Conservation (phyloP, 1,284 basidiomycete species). For the Inonotus hispidus region DNA sequence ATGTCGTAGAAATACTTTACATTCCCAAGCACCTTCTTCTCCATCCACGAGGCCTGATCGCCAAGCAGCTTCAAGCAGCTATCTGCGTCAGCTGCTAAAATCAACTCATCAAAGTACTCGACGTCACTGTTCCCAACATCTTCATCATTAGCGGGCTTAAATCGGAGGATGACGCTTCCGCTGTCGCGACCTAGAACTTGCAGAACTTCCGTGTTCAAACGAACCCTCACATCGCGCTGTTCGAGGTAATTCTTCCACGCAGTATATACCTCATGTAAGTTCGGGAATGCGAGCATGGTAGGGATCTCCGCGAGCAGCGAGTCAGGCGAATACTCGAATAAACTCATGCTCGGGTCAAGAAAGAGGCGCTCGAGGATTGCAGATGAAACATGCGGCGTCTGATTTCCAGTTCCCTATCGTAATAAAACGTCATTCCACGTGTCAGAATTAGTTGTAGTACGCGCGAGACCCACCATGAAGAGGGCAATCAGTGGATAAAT, state of each 20-base stretch:
- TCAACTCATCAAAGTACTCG: slow-evolving; percentile 58
- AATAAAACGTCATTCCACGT: not conserved
- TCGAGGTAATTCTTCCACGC: slow-evolving; percentile 42
- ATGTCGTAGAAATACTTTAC: slow-evolving; percentile 56
- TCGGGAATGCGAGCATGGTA: slow-evolving; percentile 35
- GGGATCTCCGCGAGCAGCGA: slow-evolving; percentile 37
- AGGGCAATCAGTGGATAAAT: slow-evolving; percentile 53
- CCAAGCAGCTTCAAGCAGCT: slow-evolving; percentile 51
- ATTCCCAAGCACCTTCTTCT: slow-evolving; percentile 53
- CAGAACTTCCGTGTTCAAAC: slow-evolving; percentile 18
- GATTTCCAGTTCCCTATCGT: slow-evolving; percentile 50
- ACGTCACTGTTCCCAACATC: slow-evolving; percentile 28
- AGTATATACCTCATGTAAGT: slow-evolving; percentile 41
- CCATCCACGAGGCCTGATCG: slow-evolving; percentile 48
- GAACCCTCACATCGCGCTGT: slow-evolving; percentile 29
- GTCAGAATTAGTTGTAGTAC: slow-evolving; percentile 9
- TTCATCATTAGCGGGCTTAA: slow-evolving; percentile 21
- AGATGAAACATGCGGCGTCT: slow-evolving; percentile 53
- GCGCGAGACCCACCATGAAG: slow-evolving; percentile 34
- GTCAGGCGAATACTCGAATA: slow-evolving; percentile 35
- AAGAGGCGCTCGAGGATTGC: slow-evolving; percentile 55
- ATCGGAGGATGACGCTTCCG: slow-evolving; percentile 18
- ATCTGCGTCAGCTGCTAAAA: slow-evolving; percentile 56
- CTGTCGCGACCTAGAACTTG: slow-evolving; percentile 20
- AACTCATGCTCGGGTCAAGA: slow-evolving; percentile 50